phyloP scores from a whole-genome alignment of 345 rosid genomes.

The Brassica incana region DNA sequence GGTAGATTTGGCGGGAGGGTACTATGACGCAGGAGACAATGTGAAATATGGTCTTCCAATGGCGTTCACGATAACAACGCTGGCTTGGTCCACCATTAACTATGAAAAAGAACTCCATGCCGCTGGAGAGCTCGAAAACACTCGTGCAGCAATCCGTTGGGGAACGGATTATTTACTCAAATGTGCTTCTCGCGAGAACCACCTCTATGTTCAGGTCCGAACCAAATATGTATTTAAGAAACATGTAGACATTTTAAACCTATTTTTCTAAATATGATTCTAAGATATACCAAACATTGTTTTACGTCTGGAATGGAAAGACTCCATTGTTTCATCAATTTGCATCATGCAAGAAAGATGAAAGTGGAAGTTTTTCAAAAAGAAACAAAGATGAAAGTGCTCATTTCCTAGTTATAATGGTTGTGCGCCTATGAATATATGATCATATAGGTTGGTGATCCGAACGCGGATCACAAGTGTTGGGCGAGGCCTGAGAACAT shows the following conservation, averaged over 20 bases:
- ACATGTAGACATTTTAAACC: not conserved
- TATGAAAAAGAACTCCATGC: constrained; percentile 54
- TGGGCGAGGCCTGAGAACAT: constrained; percentile 84
- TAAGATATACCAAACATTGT: not conserved
- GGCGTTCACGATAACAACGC: constrained; percentile 87
- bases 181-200: constrained; percentile 45
- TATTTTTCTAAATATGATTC: not conserved
- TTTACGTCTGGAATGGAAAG: not conserved
- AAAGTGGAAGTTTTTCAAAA: not conserved
- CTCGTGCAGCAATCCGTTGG: constrained; percentile 65
- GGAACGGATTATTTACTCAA: constrained; percentile 90
- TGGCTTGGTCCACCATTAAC: constrained; percentile 67
- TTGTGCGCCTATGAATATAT: not conserved
- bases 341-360: constrained; percentile 1
- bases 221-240: not conserved
- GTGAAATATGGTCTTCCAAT: constrained; percentile 84
- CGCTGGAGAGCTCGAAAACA: constrained; percentile 52
- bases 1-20: constrained; percentile 85
- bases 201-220: constrained; percentile 70
- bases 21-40: constrained; percentile 92
- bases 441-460: constrained; percentile 71
- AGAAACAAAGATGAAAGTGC: not conserved
- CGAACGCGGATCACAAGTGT: constrained; percentile 69
- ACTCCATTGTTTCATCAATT: not conserved
- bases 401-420: not conserved